A percentile compares a stretch with the other conserved stretches of the same genome.
Evolutionary conservation across 1,139 yeast genomes (phyloP).

Genomic region (Magnusiomyces tetraspermus): DNA sequence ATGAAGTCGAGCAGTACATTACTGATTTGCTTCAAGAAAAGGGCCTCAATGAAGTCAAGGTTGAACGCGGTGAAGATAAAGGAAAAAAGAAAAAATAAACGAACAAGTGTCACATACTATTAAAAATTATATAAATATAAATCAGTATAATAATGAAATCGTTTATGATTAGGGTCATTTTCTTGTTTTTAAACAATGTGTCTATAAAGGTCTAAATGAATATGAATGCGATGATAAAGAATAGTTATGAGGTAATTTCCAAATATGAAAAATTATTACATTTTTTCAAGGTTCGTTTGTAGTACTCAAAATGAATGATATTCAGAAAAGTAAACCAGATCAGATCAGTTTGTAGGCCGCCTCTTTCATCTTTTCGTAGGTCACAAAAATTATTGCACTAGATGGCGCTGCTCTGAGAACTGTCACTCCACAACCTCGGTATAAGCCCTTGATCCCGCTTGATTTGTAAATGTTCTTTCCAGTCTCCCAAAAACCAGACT

Average conservation of each 20-base stretch:
- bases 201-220: too few species aligned
- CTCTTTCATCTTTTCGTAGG: conserved; percentile 58
- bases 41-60: conserved; percentile 75
- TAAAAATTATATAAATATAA: too few species aligned
- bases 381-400: conserved; percentile 74
- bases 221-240: background rate
- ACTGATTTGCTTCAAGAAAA: conserved; percentile 65
- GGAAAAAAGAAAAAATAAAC: conserved; percentile 51
- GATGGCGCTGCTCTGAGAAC: conserved; percentile 78
- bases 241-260: background rate
- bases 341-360: background rate
- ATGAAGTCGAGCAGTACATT: conserved; percentile 75
- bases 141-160: too few species aligned
- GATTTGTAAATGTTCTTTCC: conserved; percentile 35
- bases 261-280: too few species aligned
- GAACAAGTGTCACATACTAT: too few species aligned
- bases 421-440: conserved; percentile 81
- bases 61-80: conserved; percentile 76
- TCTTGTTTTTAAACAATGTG: too few species aligned
- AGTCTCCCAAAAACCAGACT: conserved; percentile 31
- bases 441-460: conserved; percentile 59
- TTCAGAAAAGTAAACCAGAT: background rate
- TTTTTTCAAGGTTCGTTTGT: too few species aligned
- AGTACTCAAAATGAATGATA: background rate
- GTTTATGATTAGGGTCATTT: too few species aligned